Percentiles rank a stretch among this genome's conserved stretches.
phyloP scores from a whole-genome alignment of 2,329 filamentous ascomycete species.

The Didymella segeticola region DNA sequence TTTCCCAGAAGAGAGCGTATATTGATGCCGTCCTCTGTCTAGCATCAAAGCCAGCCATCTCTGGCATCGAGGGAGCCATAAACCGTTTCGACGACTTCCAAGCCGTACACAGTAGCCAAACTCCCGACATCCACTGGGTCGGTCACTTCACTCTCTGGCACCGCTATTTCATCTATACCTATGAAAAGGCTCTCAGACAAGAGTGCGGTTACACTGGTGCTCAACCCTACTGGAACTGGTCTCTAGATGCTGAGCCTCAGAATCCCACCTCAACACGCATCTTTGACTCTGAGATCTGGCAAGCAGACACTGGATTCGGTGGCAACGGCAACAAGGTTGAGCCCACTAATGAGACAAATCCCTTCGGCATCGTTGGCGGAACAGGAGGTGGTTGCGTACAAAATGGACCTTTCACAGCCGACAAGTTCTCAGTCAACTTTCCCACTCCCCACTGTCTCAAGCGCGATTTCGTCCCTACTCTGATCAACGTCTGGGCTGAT shows the following conservation, averaged over 20 bases:
- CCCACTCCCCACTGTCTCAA: constrained; percentile 36
- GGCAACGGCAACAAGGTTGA: constrained; percentile 40
- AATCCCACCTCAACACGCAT: constrained; percentile 20
- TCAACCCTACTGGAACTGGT: constrained; percentile 40
- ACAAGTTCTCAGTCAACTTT: constrained; percentile 33
- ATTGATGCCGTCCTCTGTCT: constrained; percentile 37
- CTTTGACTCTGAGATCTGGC: constrained; percentile 29
- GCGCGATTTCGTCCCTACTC: constrained; percentile 40
- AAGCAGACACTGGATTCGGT: constrained; percentile 40
- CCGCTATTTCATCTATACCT: constrained; percentile 30
- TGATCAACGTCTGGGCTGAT: constrained; percentile 33
- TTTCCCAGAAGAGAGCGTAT: constrained; percentile 30
- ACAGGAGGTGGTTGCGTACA: constrained; percentile 45
- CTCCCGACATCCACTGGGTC: constrained; percentile 34
- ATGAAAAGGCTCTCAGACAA: constrained; percentile 31
- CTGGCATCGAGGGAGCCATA: constrained; percentile 20
- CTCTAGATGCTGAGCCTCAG: constrained; percentile 27
- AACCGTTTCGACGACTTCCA: constrained; percentile 36
- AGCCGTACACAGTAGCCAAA: constrained; percentile 31
- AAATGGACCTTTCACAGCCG: constrained; percentile 38
- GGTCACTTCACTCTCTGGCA: constrained; percentile 26
- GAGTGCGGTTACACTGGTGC: constrained; percentile 34
- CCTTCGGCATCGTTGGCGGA: constrained; percentile 31
- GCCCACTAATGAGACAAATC: constrained; percentile 33
- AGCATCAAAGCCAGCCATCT: constrained; percentile 21